These are phyloP conservation scores for Hypoxylon crocopeplum DNA, from an alignment of 495 filamentous ascomycete genomes.

Conservation along the genomic window DNA sequence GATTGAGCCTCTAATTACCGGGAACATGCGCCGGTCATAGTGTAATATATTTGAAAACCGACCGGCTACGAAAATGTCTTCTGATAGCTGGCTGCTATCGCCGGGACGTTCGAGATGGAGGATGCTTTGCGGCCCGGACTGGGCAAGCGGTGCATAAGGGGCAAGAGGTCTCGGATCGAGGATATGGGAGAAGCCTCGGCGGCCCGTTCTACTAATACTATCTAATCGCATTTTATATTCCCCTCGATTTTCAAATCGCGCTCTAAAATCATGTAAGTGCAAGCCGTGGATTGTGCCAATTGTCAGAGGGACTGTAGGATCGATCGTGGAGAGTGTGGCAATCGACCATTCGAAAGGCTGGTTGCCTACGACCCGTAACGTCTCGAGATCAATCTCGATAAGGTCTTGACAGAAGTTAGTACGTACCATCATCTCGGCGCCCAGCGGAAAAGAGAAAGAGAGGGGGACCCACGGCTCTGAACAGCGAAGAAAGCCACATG, in stretches of 20 bases:
- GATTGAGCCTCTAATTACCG: conserved; percentile 75
- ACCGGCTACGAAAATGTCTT: conserved; percentile 81
- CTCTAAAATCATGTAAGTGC: conserved; percentile 82
- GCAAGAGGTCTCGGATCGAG: conserved; percentile 50
- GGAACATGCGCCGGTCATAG: conserved; percentile 89
- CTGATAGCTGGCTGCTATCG: conserved; percentile 56
- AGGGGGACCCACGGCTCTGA: conserved; percentile 62
- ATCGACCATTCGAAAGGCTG: conserved; percentile 84
- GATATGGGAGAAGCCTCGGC: conserved; percentile 44
- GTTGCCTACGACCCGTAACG: conserved; percentile 71
- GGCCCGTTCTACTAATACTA: conserved; percentile 34
- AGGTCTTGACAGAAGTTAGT: conserved; percentile 57
- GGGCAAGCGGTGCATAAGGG: conserved; percentile 75
- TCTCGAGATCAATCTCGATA: conserved; percentile 84
- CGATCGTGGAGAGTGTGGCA: conserved; percentile 79
- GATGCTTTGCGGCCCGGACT: conserved; percentile 83
- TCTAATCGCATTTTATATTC: conserved; percentile 45
- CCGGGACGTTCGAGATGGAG: conserved; percentile 71
- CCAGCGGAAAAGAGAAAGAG: too few species aligned
- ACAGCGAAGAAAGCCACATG: conserved; percentile 80
- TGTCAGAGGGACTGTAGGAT: conserved; percentile 75
- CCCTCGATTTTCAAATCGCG: conserved; percentile 32
- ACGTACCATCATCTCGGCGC: not conserved
- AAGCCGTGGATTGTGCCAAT: conserved; percentile 84
- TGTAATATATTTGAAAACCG: conserved; percentile 89